Conservation (phyloP, 192 early-diverging fungal species). For the Gamsiella multidivaricata region DNA sequence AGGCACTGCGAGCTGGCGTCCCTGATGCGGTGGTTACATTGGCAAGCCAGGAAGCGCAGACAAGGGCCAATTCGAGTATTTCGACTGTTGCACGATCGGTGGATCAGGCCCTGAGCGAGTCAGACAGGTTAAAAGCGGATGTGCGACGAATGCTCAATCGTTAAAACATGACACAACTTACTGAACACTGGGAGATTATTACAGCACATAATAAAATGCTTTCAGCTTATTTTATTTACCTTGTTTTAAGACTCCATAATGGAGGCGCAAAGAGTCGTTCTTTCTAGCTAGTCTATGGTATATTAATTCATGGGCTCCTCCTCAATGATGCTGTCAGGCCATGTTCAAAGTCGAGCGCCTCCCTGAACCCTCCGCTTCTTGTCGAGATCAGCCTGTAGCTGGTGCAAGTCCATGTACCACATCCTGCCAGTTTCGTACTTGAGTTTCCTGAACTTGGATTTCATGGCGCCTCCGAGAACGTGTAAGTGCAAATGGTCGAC, state of each 20-base stretch:
- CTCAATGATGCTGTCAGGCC: too few species aligned
- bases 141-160: slow-evolving; percentile 49
- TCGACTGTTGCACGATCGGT: slow-evolving; percentile 26
- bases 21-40: slow-evolving; percentile 23
- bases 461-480: slow-evolving; percentile 69
- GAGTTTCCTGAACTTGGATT: slow-evolving; percentile 44
- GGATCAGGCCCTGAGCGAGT: slow-evolving; percentile 38
- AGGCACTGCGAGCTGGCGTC: slow-evolving; percentile 30
- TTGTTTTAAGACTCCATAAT: too few species aligned
- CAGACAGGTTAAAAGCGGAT: slow-evolving; percentile 42
- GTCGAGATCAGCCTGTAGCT: slow-evolving; percentile 21
- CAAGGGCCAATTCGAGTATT: slow-evolving; percentile 43
- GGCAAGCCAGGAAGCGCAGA: slow-evolving; percentile 35
- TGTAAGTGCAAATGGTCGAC: slow-evolving; percentile 80
- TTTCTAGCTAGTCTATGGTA: too few species aligned
- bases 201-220: too few species aligned
- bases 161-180: slow-evolving; percentile 1
- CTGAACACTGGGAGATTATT: too few species aligned
- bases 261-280: too few species aligned
- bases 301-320: too few species aligned
- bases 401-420: slow-evolving; percentile 42
- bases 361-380: slow-evolving; percentile 19
- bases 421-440: slow-evolving; percentile 46
- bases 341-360: slow-evolving; percentile 42
- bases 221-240: too few species aligned